Percentiles rank a stretch among this genome's conserved stretches.
Evolutionary conservation across 2,329 filamentous ascomycete species (phyloP).

Genomic region (Waltergamsia citrina): DNA sequence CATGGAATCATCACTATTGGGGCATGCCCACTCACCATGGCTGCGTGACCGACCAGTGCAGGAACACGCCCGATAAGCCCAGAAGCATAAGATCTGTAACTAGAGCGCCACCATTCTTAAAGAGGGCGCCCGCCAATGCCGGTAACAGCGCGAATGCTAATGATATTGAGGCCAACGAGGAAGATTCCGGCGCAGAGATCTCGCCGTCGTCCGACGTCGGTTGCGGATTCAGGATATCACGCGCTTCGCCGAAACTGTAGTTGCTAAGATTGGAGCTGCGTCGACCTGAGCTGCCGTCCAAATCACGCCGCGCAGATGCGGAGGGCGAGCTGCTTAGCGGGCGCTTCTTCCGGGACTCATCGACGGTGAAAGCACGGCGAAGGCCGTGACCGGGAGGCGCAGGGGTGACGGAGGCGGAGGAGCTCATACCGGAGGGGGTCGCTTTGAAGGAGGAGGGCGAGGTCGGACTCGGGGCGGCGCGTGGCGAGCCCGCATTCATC

Average conservation of each 20-base stretch:
- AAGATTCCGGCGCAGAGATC: slow-evolving; percentile 32
- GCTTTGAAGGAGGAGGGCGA: background rate
- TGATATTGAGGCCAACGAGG: slow-evolving; percentile 71
- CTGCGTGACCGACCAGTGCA: slow-evolving; percentile 86
- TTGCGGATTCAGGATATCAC: slow-evolving; percentile 55
- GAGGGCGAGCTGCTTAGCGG: slow-evolving; percentile 11
- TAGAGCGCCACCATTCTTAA: slow-evolving; percentile 73
- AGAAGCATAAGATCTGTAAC: slow-evolving; percentile 80
- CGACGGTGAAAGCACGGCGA: slow-evolving; percentile 30
- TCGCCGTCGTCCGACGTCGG: slow-evolving; percentile 18
- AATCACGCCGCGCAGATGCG: slow-evolving; percentile 17
- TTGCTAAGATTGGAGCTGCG: slow-evolving; percentile 75
- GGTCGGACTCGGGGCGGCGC: background rate
- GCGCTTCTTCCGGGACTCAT: slow-evolving; percentile 19
- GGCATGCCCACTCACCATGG: slow-evolving; percentile 78
- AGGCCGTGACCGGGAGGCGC: slow-evolving; percentile 22
- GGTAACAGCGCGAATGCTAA: slow-evolving; percentile 77
- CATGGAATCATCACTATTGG: background rate
- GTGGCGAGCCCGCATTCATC: background rate
- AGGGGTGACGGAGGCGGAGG: background rate
- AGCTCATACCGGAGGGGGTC: background rate
- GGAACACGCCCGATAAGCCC: slow-evolving; percentile 69
- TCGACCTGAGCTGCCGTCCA: slow-evolving; percentile 36
- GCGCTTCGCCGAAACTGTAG: slow-evolving; percentile 59
- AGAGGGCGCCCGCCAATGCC: slow-evolving; percentile 74